phyloP scores from a whole-genome alignment of 2,329 filamentous ascomycete species.

The Claviceps digitariae region DNA sequence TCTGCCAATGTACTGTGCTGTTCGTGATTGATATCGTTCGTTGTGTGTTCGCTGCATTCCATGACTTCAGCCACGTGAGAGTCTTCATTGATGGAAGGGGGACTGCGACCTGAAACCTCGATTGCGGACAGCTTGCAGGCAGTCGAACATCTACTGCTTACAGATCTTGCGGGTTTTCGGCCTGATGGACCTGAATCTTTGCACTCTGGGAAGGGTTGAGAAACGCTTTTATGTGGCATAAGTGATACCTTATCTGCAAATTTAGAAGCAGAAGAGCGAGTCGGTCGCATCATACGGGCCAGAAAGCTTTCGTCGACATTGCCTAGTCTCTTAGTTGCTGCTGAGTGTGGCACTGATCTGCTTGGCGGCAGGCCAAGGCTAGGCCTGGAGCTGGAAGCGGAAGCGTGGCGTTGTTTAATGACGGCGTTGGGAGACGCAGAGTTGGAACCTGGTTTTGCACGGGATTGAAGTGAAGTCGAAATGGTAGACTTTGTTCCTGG shows the following conservation, averaged over 20 bases:
- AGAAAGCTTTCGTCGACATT: slow-evolving; percentile 58
- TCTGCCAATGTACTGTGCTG: not conserved
- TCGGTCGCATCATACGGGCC: slow-evolving; percentile 72
- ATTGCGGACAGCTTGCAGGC: not conserved
- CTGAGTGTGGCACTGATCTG: slow-evolving; percentile 20
- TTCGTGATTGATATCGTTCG: not conserved
- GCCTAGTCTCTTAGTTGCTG: slow-evolving; percentile 25
- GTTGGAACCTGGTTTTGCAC: slow-evolving; percentile 12
- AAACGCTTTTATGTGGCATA: slow-evolving; percentile 33
- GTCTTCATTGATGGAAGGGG: not conserved
- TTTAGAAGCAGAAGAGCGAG: slow-evolving; percentile 55
- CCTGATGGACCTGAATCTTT: not conserved
- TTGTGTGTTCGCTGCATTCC: not conserved
- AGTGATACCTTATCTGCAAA: slow-evolving; percentile 45
- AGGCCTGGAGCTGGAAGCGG: slow-evolving; percentile 30
- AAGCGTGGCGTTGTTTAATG: slow-evolving; percentile 32
- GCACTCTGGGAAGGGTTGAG: slow-evolving; percentile 8
- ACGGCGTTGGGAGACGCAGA: slow-evolving; percentile 13
- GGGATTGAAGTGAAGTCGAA: slow-evolving; percentile 22
- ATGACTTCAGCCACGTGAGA: not conserved
- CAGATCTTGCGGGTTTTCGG: not conserved
- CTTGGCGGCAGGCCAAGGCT: slow-evolving; percentile 47
- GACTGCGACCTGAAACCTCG: not conserved
- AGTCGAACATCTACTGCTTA: not conserved
- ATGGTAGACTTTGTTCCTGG: slow-evolving; percentile 22